These are phyloP conservation scores for Blastocystis sp. DNA, from an alignment of 352 stramenopile genomes.

Conservation along the genomic window DNA sequence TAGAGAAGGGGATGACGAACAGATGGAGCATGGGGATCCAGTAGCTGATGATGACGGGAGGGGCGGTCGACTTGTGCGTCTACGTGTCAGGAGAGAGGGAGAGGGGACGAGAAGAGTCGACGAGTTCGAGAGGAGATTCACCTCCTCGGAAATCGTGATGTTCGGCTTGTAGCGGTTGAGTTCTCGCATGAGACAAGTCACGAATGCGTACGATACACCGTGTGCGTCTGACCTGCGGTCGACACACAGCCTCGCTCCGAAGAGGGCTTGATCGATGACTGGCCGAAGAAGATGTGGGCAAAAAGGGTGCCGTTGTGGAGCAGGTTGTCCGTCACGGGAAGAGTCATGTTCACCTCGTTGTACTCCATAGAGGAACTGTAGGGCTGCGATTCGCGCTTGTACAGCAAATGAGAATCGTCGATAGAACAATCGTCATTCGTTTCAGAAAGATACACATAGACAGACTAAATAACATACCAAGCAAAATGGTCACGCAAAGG, in stretches of 20 bases:
- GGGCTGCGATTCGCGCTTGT: conserved; percentile 13
- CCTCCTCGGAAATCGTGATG: conserved; percentile 11
- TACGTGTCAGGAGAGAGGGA: not conserved
- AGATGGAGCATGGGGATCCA: conserved; percentile 58
- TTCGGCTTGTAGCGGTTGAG: conserved; percentile 57
- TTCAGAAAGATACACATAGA: conserved; percentile 54
- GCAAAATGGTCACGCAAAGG: not conserved
- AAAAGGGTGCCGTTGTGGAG: conserved; percentile 72
- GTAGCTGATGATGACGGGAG: conserved; percentile 32
- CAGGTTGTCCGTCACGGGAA: conserved; percentile 69
- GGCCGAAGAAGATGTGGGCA: conserved; percentile 76
- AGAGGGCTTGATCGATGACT: not conserved
- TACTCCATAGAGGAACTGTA: conserved; percentile 7
- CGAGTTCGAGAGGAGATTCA: conserved; percentile 14
- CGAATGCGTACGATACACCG: not conserved
- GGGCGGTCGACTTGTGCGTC: conserved; percentile 17
- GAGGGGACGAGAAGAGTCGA: not conserved
- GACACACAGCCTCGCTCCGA: not conserved
- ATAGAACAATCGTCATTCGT: not conserved
- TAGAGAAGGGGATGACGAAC: conserved; percentile 41
- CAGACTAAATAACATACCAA: not conserved
- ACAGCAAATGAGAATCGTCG: not conserved
- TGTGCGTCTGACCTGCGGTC: not conserved
- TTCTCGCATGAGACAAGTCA: not conserved
- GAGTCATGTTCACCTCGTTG: conserved; percentile 70